Evolutionary conservation across 177 flowering plant genomes (phyloP), one percentile per base, ranked within the genome.

Genomic region (Vitis hybrid): DNA sequence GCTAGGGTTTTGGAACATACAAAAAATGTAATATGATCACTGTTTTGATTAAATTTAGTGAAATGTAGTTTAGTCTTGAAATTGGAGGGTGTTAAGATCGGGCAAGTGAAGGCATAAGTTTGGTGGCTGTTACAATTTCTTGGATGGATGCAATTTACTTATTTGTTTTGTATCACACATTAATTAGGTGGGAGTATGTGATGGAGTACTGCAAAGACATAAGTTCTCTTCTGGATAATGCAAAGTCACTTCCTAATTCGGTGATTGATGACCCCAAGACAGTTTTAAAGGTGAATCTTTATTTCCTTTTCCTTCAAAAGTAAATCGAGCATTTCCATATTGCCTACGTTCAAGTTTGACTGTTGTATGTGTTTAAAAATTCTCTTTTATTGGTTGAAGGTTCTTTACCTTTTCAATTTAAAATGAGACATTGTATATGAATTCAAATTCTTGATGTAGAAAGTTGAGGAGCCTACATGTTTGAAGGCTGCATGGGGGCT

Each of bases 401-500:
- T 6, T 15, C 19, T 61, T 61, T 35, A 32, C 3, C 64, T 15
- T 6, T 3, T 40, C 48, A 40, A 40, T 14, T 40, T 1, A 32
- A 7, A 14, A 13, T 61, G 35, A 27, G 18, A 52, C 35, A 13
- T 6, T 58, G 5, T 15, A 3, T 59, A 11, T 75, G n/a, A 18
- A 46, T 49, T 18, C 21, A 1, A 11, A 50, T 51, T 17, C 64
- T 64, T 65, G 7, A 9, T 77, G 52, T 70, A 96, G 99, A 81
- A 74, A 60, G 78, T 60, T 55, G 89, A 84, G 80, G 80, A 84
- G 80, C 93, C 95, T 55, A 85, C 86, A n/a, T 74, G 76, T 79
- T 82, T 88, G 79, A 93, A 88, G 83, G 97, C 99, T 57, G 99
- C 97, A 11, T 95, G 99, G 99, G 97, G 93, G 81, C 82, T 95